These are phyloP conservation scores for Candida orba DNA, from an alignment of 805 yeast species.

Conservation along the genomic window DNA sequence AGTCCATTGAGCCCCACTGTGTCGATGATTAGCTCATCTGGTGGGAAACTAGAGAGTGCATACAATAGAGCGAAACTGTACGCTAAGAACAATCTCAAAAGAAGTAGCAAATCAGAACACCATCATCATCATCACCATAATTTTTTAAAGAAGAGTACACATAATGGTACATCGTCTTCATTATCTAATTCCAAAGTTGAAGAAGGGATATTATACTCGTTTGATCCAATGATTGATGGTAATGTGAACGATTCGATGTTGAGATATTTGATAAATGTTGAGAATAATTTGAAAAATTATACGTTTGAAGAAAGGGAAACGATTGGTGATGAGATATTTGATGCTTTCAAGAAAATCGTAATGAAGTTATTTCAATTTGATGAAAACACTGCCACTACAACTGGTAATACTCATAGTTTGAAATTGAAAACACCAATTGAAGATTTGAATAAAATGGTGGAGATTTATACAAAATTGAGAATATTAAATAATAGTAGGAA, in stretches of 20 bases:
- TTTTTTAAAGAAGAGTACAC: slow-evolving; percentile 17
- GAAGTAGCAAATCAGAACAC: slow-evolving; percentile 1
- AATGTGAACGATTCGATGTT: slow-evolving; percentile 24
- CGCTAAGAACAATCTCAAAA: slow-evolving; percentile 20
- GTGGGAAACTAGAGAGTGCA: slow-evolving; percentile 16
- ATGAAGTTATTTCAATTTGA: slow-evolving; percentile 35
- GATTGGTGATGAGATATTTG: slow-evolving; percentile 44
- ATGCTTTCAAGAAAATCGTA: slow-evolving; percentile 33
- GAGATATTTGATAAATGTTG: slow-evolving; percentile 25
- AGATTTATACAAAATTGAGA: slow-evolving; percentile 32
- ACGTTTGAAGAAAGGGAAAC: slow-evolving; percentile 30
- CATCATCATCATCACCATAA: slow-evolving; percentile 14
- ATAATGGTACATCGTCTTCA: slow-evolving; percentile 27
- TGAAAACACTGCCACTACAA: slow-evolving; percentile 16
- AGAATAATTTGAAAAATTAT: slow-evolving; percentile 23
- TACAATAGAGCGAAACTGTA: slow-evolving; percentile 20
- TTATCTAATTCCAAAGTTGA: slow-evolving; percentile 31
- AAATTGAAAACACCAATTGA: slow-evolving; percentile 45
- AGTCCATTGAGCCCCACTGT: slow-evolving; percentile 12
- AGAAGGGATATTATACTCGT: slow-evolving; percentile 30
- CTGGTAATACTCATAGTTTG: slow-evolving; percentile 19
- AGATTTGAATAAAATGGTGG: slow-evolving; percentile 44
- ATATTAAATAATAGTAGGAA: slow-evolving; percentile 31
- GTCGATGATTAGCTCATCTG: background rate
- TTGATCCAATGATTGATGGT: slow-evolving; percentile 24